Base-by-base conservation (phyloP, 148 eudicot genomes). In the Rhododendron williamsianum region DNA sequence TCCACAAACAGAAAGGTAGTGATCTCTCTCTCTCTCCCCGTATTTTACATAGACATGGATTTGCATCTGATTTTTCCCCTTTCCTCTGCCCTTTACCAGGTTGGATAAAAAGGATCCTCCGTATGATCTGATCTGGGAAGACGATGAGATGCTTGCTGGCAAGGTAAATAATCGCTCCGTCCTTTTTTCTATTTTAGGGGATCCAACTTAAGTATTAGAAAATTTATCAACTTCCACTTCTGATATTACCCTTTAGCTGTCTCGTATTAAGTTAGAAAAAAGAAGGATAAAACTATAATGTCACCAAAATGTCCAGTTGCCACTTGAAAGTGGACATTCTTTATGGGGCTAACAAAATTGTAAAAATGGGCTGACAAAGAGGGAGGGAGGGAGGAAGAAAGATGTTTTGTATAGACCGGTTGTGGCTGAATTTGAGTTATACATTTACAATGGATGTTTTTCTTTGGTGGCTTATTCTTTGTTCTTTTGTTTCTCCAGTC, bases 61-160 rank as follows among this genome's bases (percentile, higher is more conserved):
- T 69, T 69, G 35, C 16, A 69, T 69, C 35, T 69, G 35, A 69
- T 67, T 67, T 69, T 27, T 4, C 76, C 74, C 76, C 38, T 13
- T 16, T 35, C 80, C 21, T 21, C 45, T 8, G n/a, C 86, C 13
- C 27, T 84, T 27, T 23, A 87, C 85, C 90, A 97, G 99, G 92
- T 90, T 97, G 87, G 98, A 94, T 86, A 85, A 83, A 84, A 94
- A 91, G 89, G 79, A 81, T 58, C 36, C 36, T 76, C 91, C 92
- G 0, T 97, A 97, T 83, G 96, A 95, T 91, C 91, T 97, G 88
- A 60, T 97, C 76, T 97, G 96, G 96, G 98, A 95, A 91, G 92
- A 97, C 89, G 84, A 84, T 82, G 90, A 92, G 84, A 86, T 89
- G 90, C 95, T 95, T 78, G 88, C 90, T 69, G 99, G 96, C 81